Evolutionary conservation across 192 early-diverging fungal species (phyloP), one percentile per base, ranked within the genome.

Genomic region (Helicostylum pulchrum): DNA sequence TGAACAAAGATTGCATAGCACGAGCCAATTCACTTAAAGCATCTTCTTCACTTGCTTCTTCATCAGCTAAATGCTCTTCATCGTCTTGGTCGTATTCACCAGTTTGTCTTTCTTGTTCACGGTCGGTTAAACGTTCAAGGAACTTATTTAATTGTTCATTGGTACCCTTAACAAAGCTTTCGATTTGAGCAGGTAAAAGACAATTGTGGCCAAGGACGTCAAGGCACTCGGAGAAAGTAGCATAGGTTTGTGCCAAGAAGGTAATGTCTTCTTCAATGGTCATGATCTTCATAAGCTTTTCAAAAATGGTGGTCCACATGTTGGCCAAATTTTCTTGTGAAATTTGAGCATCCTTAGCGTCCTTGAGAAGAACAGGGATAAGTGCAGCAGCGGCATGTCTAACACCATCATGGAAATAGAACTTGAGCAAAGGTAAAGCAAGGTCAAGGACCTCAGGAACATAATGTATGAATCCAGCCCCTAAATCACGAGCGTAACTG

Each of bases 371-470:
- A 20, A 81, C 79, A 7, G 96, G 93, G 64, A 99, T 88, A 0
- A 87, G 75, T 0, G 83, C 77, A 7, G 91, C 91, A 1, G 96
- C 94, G 9, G 96, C 93, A 53, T 90, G 79, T 34, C 95, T 83
- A 43, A 99, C 95, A 69, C 92, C 96, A 66, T 98, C 96, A 73
- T 99, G 92, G 88, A 96, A 97, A 76, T 92, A 94, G 80, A 99
- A 99, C 71, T 90, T 89, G 77, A 99, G 81, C 19, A 98, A 75
- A 53, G 94, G 93, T 21, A 98, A 73, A 39, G 91, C 84, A 61
- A 95, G 90, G 53, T 92, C 90, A 73, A 96, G 82, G 44, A 94
- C 87, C 61, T 85, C 72, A 45, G 86, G 81, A 17, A 91, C 92
- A 71, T 95, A 97, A 6, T 89, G 85, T 44, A 85, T 77, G 79